Evolutionary conservation across 1,284 basidiomycete species (phyloP).

Genomic region (Hypsizygus ulmarius): DNA sequence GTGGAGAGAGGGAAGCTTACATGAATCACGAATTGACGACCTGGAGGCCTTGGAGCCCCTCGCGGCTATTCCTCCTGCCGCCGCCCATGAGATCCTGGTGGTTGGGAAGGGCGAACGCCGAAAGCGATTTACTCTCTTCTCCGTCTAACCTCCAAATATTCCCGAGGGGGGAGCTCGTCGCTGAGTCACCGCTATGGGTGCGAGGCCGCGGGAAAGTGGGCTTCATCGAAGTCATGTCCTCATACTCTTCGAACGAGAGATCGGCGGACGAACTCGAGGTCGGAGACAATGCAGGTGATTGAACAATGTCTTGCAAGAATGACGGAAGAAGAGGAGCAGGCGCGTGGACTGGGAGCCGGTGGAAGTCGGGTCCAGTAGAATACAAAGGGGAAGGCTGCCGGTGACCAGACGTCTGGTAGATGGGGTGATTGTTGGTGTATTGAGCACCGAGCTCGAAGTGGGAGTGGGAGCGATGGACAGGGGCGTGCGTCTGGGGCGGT

Average conservation of each 20-base stretch:
- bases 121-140: constrained; percentile 57
- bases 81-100: constrained; percentile 27
- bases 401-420: constrained; percentile 63
- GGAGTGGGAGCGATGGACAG: constrained; percentile 47
- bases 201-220: constrained; percentile 20
- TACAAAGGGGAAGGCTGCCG: constrained; percentile 37
- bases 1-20: no score
- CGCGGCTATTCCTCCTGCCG: constrained; percentile 21
- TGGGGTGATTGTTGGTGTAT: constrained; percentile 45
- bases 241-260: constrained; percentile 56
- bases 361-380: constrained; percentile 30
- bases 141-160: constrained; percentile 67
- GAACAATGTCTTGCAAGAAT: constrained; percentile 70
- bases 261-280: constrained; percentile 63
- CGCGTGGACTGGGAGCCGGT: constrained; percentile 29
- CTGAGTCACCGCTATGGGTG: constrained; percentile 22
- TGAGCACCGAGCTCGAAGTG: constrained; percentile 44
- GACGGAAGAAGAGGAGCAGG: constrained; percentile 61
- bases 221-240: constrained; percentile 30
- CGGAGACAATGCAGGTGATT: constrained; percentile 60
- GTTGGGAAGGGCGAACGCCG: constrained; percentile 39
- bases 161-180: constrained; percentile 31
- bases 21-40: constrained; percentile 18
- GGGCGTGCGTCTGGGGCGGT: constrained; percentile 30
- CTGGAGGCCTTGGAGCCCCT: constrained; percentile 17